These are phyloP conservation scores for Fraxinus sp. DNA, from an alignment of 305 asterid genomes.

Conservation along the genomic window DNA sequence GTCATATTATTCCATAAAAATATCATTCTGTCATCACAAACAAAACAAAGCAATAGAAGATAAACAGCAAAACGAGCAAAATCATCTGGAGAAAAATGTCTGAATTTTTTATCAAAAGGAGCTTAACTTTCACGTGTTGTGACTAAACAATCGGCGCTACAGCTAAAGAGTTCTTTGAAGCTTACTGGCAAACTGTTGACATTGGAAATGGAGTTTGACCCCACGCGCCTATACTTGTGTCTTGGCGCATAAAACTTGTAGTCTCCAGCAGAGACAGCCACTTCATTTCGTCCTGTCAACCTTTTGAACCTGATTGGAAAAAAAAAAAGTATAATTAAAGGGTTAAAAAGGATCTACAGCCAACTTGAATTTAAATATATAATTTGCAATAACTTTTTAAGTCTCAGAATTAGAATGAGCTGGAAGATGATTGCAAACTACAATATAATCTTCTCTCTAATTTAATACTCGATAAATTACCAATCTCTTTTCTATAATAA, in stretches of 20 bases:
- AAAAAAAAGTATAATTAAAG: background rate
- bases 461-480: background rate
- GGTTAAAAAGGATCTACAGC: background rate
- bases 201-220: constrained; percentile 65
- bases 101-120: constrained; percentile 32
- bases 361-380: no score
- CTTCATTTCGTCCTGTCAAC: constrained; percentile 87
- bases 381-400: no score
- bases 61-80: constrained; percentile 48
- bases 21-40: background rate
- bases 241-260: constrained; percentile 97
- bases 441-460: no score
- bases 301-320: constrained; percentile 66
- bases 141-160: constrained; percentile 17
- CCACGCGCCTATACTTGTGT: constrained; percentile 81
- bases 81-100: constrained; percentile 63
- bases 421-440: no score
- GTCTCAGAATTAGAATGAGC: no score
- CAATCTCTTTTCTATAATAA: background rate
- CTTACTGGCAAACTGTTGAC: constrained; percentile 78
- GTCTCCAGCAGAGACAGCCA: constrained; percentile 74
- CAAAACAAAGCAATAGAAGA: background rate
- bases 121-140: constrained; percentile 14
- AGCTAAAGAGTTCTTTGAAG: constrained; percentile 15
- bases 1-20: background rate